Evolutionary conservation across 1,139 yeast species (phyloP), one percentile per base, ranked within the genome.

Genomic region (Yamadazyma kanchanaburiensis): DNA sequence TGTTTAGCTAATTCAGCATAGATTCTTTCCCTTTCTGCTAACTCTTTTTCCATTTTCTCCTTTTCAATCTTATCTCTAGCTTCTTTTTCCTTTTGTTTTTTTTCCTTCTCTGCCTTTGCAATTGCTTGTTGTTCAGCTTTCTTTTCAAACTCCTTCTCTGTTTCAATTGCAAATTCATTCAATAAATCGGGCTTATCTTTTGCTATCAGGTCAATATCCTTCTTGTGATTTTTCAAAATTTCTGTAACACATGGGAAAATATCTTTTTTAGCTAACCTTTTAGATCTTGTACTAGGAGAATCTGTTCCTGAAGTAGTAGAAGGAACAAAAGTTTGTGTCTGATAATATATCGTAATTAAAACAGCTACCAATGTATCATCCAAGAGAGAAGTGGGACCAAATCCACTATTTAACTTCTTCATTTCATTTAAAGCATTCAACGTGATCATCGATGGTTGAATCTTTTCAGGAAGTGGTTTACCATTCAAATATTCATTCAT

Each of bases 401-500:
- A 81, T 0, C 95, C 95, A 48, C 80, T 84, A 37, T 87, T 86
- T 50, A 81, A 64, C 35, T 83, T 74, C 39, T 86, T 71, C 49
- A 84, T 66, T 32, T 82, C 91, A 11, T 72, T 69, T 2, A 79
- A 60, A 21, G 78, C 79, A 39, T 61, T 63, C 15, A 84, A 51
- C 24, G 74, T 57, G 31, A 70, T 64, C 5, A 76, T 43, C 17
- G 33, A 31, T 1, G 63, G 50, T 28, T 60, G 54, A 21, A 60
- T 33, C 5, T 45, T 49, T 9, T 49, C 41, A 1, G 68, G 60
- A 5, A 60, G 38, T n/a, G n/a, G n/a, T 51, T 8, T 64, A 44
- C 12, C 28, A 19, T 55, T 55, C 23, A 66, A 40, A 4, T 46
- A 38, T 2, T 54, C 55, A 1, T 61, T 39, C 25, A 74, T 52